Percentiles rank a stretch among this genome's conserved stretches.
These are phyloP conservation scores for Zygotorulaspora florentina DNA, from an alignment of 805 yeast genomes.

Conservation along the genomic window DNA sequence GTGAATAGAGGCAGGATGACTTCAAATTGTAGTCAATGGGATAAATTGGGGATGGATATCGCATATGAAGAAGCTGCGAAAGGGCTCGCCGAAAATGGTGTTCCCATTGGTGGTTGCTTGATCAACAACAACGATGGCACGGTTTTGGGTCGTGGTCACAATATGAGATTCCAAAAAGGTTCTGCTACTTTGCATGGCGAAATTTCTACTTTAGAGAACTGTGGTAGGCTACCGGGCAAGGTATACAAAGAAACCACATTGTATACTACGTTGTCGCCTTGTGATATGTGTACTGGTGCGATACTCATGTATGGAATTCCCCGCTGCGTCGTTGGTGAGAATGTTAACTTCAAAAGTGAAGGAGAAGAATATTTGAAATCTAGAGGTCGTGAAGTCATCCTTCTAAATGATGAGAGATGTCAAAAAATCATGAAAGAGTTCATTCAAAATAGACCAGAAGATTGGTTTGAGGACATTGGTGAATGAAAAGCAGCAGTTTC, in stretches of 20 bases:
- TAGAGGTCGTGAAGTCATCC: conserved; percentile 70
- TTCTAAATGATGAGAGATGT: conserved; percentile 56
- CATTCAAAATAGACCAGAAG: conserved; percentile 70
- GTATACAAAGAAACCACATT: conserved; percentile 81
- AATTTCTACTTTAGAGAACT: conserved; percentile 80
- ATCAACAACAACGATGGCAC: conserved; percentile 59
- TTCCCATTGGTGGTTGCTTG: conserved; percentile 60
- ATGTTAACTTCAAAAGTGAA: conserved; percentile 66
- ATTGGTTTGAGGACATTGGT: conserved; percentile 83
- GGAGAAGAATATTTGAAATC: conserved; percentile 69
- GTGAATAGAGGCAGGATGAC: neutral
- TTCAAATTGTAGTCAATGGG: conserved; percentile 39
- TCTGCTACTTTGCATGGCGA: conserved; percentile 91
- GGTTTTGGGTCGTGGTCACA: conserved; percentile 84
- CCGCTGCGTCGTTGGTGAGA: conserved; percentile 87
- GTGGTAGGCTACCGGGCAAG: conserved; percentile 80
- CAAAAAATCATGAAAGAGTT: conserved; percentile 71
- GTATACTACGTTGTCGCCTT: conserved; percentile 90
- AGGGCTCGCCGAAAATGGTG: conserved; percentile 80
- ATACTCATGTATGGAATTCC: conserved; percentile 82
- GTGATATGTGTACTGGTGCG: conserved; percentile 95
- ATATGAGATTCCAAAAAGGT: conserved; percentile 78
- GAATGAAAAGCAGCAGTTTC: conserved; percentile 16
- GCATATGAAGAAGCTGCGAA: conserved; percentile 69
- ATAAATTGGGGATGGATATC: conserved; percentile 57